Conservation (phyloP, 257 asterid species). For the Solanum arcanum region DNA sequence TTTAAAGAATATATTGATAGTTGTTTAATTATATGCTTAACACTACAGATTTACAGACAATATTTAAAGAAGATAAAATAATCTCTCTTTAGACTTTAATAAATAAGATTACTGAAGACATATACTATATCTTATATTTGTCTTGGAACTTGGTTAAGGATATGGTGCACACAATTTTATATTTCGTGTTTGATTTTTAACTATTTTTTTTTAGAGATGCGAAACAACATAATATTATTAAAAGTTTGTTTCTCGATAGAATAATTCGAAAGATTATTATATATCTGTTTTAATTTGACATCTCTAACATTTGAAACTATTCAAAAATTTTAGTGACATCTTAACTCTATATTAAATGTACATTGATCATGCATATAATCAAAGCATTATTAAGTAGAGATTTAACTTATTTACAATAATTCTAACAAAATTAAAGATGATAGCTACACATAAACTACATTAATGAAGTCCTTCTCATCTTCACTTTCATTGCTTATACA, state of each 20-base stretch:
- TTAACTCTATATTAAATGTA: background rate
- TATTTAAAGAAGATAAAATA: background rate
- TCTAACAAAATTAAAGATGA: background rate
- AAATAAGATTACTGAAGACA: background rate
- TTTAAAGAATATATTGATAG: background rate
- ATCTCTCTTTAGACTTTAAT: background rate
- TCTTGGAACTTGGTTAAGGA: background rate
- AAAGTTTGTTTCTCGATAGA: background rate
- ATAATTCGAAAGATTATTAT: background rate
- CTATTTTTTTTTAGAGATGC: background rate
- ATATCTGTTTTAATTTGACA: background rate
- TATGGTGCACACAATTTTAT: background rate
- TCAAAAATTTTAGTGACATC: background rate
- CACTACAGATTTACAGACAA: background rate
- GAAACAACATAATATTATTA: background rate
- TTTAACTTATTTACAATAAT: background rate
- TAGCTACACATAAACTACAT: background rate
- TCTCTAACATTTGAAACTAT: too few relatives aligned
- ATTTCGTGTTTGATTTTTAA: background rate
- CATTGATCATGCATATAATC: background rate
- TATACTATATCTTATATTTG: background rate
- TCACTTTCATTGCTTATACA: background rate
- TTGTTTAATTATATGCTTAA: background rate
- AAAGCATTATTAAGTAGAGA: background rate
- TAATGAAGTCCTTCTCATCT: background rate